These are phyloP conservation scores for Platanus orientalis DNA, from an alignment of 164 flowering plant species.

Conservation along the genomic window DNA sequence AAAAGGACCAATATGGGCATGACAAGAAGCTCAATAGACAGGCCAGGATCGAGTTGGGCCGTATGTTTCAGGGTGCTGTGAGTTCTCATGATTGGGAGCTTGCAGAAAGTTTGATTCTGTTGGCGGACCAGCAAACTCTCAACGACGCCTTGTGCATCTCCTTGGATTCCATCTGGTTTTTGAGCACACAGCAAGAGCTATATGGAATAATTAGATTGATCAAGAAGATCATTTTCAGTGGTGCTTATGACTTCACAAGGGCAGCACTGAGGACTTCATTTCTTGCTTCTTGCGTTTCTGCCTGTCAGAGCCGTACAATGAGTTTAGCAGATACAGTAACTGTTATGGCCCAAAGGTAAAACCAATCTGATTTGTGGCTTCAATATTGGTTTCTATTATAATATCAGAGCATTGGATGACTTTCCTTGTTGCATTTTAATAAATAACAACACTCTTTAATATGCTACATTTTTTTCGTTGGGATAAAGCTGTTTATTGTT, in stretches of 20 bases:
- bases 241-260: constrained; percentile 90
- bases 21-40: constrained; percentile 67
- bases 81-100: constrained; percentile 84
- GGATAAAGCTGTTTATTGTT: too few species aligned
- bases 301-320: constrained; percentile 87
- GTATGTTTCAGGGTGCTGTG: constrained; percentile 71
- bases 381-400: too few species aligned
- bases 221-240: constrained; percentile 62
- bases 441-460: too few species aligned
- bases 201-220: constrained; percentile 69
- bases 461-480: too few species aligned
- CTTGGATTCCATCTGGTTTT: constrained; percentile 86
- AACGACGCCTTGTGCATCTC: constrained; percentile 89
- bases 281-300: constrained; percentile 96
- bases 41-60: constrained; percentile 79
- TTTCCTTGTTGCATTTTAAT: too few species aligned
- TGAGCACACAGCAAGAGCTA: constrained; percentile 62
- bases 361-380: background rate
- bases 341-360: constrained; percentile 95
- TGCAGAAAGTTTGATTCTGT: constrained; percentile 64
- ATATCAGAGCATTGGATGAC: background rate
- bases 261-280: constrained; percentile 96
- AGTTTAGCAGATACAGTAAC: constrained; percentile 83
- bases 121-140: constrained; percentile 79
- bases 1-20: constrained; percentile 39